Evolutionary conservation across 2,329 filamentous ascomycete species (phyloP).

Genomic region (Pseudocercospora pini-densiflorae): DNA sequence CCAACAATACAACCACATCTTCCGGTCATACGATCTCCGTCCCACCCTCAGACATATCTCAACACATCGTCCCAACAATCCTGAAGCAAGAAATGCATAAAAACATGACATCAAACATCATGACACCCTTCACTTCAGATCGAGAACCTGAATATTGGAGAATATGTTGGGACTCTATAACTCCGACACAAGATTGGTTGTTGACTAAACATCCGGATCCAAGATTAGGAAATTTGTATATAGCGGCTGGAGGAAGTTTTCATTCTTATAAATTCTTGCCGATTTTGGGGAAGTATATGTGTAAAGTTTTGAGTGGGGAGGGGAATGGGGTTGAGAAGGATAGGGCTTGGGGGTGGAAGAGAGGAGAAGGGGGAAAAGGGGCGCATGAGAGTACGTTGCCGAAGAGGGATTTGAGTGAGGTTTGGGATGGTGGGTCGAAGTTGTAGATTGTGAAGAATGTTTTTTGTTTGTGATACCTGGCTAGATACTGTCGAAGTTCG

Average conservation of each 20-base stretch:
- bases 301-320: slow-evolving; percentile 45
- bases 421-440: background rate
- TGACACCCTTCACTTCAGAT: slow-evolving; percentile 41
- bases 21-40: slow-evolving; percentile 60
- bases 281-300: slow-evolving; percentile 64
- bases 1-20: slow-evolving; percentile 54
- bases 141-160: slow-evolving; percentile 48
- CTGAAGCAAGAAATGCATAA: slow-evolving; percentile 25
- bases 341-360: slow-evolving; percentile 27
- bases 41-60: slow-evolving; percentile 40
- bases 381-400: slow-evolving; percentile 28
- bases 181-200: slow-evolving; percentile 66
- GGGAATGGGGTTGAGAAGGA: slow-evolving; percentile 46
- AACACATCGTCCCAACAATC: slow-evolving; percentile 20
- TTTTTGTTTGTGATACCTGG: too few relatives aligned
- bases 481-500: slow-evolving; percentile 13
- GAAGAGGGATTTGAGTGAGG: slow-evolving; percentile 24
- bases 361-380: slow-evolving; percentile 12
- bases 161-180: slow-evolving; percentile 64
- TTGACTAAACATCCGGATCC: slow-evolving; percentile 58
- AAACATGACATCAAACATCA: slow-evolving; percentile 28
- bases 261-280: slow-evolving; percentile 61
- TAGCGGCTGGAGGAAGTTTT: slow-evolving; percentile 67
- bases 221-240: slow-evolving; percentile 57
- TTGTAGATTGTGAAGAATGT: background rate